phyloP scores from a whole-genome alignment of 2,329 filamentous ascomycete genomes.

The Xylariaceae sp. region DNA sequence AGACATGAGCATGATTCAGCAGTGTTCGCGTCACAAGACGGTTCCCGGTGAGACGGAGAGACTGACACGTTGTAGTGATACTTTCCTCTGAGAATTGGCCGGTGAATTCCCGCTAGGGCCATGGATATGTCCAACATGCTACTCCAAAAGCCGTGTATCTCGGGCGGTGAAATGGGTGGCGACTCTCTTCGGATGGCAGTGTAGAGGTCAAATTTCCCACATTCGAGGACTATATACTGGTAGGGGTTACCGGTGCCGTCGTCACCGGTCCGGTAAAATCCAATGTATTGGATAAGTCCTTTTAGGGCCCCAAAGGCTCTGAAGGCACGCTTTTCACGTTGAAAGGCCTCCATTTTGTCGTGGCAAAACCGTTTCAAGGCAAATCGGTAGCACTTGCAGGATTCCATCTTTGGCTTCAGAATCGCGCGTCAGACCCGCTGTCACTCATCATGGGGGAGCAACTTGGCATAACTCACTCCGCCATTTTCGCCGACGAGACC shows the following conservation, averaged over 20 bases:
- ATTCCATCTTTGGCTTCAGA: too few relatives aligned
- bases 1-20: conserved; percentile 3
- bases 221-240: conserved; percentile 29
- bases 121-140: conserved; percentile 22
- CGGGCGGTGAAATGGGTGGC: conserved; percentile 18
- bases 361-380: conserved; percentile 8
- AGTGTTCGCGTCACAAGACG: neutral
- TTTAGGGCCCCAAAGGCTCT: conserved; percentile 12
- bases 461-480: too few relatives aligned
- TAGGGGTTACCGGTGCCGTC: conserved; percentile 3
- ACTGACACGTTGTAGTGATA: neutral
- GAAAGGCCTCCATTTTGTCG: conserved; percentile 11
- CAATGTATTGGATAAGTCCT: conserved; percentile 24
- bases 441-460: too few relatives aligned
- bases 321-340: conserved; percentile 24
- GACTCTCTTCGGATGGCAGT: conserved; percentile 18
- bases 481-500: too few relatives aligned
- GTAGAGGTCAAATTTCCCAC: conserved; percentile 24
- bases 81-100: conserved; percentile 3
- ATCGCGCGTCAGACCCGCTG: too few relatives aligned
- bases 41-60: neutral
- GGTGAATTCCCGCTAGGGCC: conserved; percentile 21
- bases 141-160: conserved; percentile 26
- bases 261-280: conserved; percentile 15
- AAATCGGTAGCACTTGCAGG: conserved; percentile 4